Conservation (phyloP, 140 eudicot species). For the Bidens hawaiensis region DNA sequence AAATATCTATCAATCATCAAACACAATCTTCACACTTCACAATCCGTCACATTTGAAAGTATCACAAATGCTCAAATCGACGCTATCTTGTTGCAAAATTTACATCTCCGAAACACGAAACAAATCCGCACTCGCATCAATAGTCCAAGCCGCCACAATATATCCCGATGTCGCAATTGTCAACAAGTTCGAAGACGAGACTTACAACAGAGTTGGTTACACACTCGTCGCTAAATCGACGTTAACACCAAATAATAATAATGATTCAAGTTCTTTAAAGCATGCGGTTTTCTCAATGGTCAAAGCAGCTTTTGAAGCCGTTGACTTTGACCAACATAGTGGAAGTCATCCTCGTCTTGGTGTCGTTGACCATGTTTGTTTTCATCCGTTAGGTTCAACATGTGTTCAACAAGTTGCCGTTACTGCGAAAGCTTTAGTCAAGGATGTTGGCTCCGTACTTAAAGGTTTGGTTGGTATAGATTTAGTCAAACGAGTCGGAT, state of each 20-base stretch:
- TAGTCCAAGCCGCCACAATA: constrained; percentile 67
- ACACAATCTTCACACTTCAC: too few relatives aligned
- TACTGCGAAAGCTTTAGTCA: constrained; percentile 59
- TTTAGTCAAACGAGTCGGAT: too few relatives aligned
- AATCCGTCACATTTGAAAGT: not conserved
- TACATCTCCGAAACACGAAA: constrained; percentile 95
- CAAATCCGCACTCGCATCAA: constrained; percentile 66
- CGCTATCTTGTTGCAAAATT: constrained; percentile 75
- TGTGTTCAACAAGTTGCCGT: constrained; percentile 59
- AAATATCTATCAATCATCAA: too few relatives aligned
- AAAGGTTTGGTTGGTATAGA: too few relatives aligned
- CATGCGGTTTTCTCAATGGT: constrained; percentile 75
- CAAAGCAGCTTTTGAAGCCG: constrained; percentile 63
- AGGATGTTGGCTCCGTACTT: constrained; percentile 67
- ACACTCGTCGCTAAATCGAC: constrained; percentile 65
- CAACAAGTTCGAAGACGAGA: constrained; percentile 80
- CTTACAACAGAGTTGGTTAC: constrained; percentile 90
- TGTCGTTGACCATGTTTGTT: constrained; percentile 89
- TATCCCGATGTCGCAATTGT: constrained; percentile 59
- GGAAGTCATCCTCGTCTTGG: constrained; percentile 97
- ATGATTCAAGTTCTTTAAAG: constrained; percentile 40
- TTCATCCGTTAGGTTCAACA: constrained; percentile 58
- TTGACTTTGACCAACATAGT: constrained; percentile 61
- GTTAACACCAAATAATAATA: too few relatives aligned
- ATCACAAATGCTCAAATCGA: constrained; percentile 46